These are phyloP conservation scores for Colletotrichum lentis DNA, from an alignment of 2,329 filamentous ascomycete genomes.

Conservation along the genomic window DNA sequence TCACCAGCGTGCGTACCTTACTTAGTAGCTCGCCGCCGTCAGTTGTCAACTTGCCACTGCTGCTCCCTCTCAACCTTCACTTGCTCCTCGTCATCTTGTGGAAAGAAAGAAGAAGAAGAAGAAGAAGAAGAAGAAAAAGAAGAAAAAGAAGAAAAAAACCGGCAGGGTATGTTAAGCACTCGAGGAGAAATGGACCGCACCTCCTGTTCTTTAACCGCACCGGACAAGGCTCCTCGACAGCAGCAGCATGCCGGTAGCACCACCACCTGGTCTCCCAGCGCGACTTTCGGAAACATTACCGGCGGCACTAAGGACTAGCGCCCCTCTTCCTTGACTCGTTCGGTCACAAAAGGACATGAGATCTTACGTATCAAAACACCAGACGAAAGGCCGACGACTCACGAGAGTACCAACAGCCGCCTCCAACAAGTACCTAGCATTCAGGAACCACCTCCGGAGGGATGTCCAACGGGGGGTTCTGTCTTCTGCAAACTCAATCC, in stretches of 20 bases:
- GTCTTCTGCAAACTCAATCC: constrained; percentile 27
- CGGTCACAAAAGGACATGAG: constrained; percentile 17
- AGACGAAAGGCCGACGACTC: constrained; percentile 24
- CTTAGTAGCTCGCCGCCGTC: background rate
- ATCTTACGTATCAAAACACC: constrained; percentile 33
- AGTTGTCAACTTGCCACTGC: background rate
- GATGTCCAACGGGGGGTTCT: constrained; percentile 3
- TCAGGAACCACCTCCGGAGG: too few relatives aligned
- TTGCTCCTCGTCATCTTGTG: background rate
- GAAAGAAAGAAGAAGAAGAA: background rate
- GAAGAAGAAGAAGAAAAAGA: background rate
- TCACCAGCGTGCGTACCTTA: background rate
- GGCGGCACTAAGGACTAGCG: constrained; percentile 20
- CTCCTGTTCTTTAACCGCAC: background rate
- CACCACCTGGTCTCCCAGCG: background rate
- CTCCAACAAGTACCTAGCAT: background rate
- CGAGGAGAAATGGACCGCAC: background rate
- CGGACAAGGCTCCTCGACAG: background rate
- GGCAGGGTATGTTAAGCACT: background rate
- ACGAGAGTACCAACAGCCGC: background rate
- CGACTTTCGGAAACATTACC: constrained; percentile 25
- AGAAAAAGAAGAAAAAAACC: too few relatives aligned
- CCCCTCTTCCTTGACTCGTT: constrained; percentile 26
- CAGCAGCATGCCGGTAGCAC: too few relatives aligned
- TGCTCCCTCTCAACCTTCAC: background rate